Evolutionary conservation across 371 early-diverging fungal species (phyloP).

Genomic region (Batkoa obscura): DNA sequence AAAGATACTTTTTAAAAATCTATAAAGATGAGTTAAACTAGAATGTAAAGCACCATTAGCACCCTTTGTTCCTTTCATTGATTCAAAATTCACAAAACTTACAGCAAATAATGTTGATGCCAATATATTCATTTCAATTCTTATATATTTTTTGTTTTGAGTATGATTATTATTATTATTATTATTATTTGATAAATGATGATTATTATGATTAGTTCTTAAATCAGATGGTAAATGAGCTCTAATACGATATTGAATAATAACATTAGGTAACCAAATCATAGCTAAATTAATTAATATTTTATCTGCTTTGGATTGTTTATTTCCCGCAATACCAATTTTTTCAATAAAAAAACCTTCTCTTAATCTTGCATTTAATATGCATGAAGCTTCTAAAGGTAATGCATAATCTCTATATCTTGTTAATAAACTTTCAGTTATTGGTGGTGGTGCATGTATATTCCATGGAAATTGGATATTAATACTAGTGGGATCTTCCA

Average conservation of each 20-base stretch:
- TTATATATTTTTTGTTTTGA: slow-evolving; percentile 23
- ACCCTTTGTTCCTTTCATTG: slow-evolving; percentile 17
- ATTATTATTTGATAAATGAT: no score
- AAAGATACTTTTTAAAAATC: slow-evolving; percentile 33
- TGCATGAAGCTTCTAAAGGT: slow-evolving; percentile 31
- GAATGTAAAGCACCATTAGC: slow-evolving; percentile 28
- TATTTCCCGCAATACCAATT: slow-evolving; percentile 16
- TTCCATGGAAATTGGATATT: slow-evolving; percentile 72
- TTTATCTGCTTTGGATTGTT: slow-evolving; percentile 16
- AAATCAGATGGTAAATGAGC: slow-evolving; percentile 14
- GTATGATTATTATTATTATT: no score
- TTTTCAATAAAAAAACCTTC: slow-evolving; percentile 65
- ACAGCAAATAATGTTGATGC: slow-evolving; percentile 38
- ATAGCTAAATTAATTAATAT: slow-evolving; percentile 38
- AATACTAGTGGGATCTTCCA: slow-evolving; percentile 12
- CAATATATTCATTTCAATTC: slow-evolving; percentile 36
- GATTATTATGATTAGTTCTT: background rate
- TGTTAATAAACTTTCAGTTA: slow-evolving; percentile 47
- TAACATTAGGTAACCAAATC: slow-evolving; percentile 72
- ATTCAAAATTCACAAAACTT: slow-evolving; percentile 25
- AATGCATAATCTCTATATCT: slow-evolving; percentile 59
- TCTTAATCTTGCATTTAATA: slow-evolving; percentile 49
- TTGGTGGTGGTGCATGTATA: slow-evolving; percentile 46
- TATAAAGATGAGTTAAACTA: slow-evolving; percentile 42
- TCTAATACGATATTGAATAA: slow-evolving; percentile 64